Conservation (phyloP, 1,139 yeast genomes). For the Lipomyces yarrowii region DNA sequence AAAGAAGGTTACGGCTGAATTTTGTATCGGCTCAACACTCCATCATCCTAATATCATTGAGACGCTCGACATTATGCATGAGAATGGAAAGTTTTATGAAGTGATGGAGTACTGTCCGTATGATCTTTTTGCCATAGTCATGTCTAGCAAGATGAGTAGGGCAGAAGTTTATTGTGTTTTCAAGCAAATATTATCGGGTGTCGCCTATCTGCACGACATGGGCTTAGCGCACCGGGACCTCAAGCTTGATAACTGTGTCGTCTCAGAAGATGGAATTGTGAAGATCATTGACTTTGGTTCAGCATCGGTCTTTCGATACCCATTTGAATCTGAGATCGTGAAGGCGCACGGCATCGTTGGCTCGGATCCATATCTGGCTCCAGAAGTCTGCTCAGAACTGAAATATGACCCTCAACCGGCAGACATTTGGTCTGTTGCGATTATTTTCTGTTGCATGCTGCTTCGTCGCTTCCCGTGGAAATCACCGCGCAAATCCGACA, state of each 20-base stretch:
- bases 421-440: conserved; percentile 94
- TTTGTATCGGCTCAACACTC: conserved; percentile 93
- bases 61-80: conserved; percentile 89
- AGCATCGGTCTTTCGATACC: conserved; percentile 91
- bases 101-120: conserved; percentile 98
- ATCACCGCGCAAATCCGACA: conserved; percentile 84
- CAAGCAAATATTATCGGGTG: conserved; percentile 83
- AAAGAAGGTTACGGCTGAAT: conserved; percentile 94
- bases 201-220: conserved; percentile 75
- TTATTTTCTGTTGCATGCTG: conserved; percentile 94
- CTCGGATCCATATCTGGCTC: conserved; percentile 96
- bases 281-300: conserved; percentile 96
- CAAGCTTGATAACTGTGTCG: conserved; percentile 92
- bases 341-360: conserved; percentile 94
- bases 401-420: conserved; percentile 91
- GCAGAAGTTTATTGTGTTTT: conserved; percentile 87
- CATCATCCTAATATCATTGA: conserved; percentile 94
- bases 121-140: conserved; percentile 89
- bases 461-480: conserved; percentile 97
- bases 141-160: conserved; percentile 91
- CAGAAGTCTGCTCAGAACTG: conserved; percentile 77
- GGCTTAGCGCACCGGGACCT: conserved; percentile 96
- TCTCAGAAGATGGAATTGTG: conserved; percentile 80
- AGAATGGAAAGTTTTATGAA: conserved; percentile 82
- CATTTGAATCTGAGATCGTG: conserved; percentile 76